Percentiles rank a stretch among this genome's conserved stretches.
Conservation (phyloP, 1,139 yeast species). For the Suhomyces chickasaworum region DNA sequence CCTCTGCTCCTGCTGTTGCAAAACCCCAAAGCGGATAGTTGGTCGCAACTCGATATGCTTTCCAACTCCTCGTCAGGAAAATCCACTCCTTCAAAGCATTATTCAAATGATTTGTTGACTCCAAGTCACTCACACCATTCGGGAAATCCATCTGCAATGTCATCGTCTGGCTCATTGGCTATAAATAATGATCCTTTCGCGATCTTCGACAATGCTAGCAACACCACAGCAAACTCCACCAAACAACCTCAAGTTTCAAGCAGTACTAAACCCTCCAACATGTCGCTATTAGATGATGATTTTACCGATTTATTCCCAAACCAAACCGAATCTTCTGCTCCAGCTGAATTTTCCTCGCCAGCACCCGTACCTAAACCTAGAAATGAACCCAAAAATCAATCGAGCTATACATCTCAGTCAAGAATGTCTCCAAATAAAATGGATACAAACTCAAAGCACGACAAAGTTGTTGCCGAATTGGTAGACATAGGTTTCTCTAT, state of each 20-base stretch:
- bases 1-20: constrained; percentile 11
- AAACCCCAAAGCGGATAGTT: constrained; percentile 15
- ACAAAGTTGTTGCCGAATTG: constrained; percentile 65
- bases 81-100: constrained; percentile 5
- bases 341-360: not conserved
- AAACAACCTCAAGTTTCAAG: not conserved
- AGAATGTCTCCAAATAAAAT: not conserved
- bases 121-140: constrained; percentile 14
- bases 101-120: not conserved
- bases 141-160: constrained; percentile 4
- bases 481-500: constrained; percentile 78
- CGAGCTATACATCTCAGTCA: not conserved
- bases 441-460: constrained; percentile 27
- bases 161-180: constrained; percentile 12
- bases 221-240: not conserved
- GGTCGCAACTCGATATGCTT: constrained; percentile 26
- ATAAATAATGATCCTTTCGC: constrained; percentile 23
- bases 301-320: constrained; percentile 40
- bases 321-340: not conserved
- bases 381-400: not conserved
- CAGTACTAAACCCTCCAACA: not conserved
- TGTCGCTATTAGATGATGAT: constrained; percentile 42
- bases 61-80: constrained; percentile 10
- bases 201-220: constrained; percentile 14
- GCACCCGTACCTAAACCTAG: not conserved